Conservation (phyloP, 257 asterid species). For the Petunia axillaris region DNA sequence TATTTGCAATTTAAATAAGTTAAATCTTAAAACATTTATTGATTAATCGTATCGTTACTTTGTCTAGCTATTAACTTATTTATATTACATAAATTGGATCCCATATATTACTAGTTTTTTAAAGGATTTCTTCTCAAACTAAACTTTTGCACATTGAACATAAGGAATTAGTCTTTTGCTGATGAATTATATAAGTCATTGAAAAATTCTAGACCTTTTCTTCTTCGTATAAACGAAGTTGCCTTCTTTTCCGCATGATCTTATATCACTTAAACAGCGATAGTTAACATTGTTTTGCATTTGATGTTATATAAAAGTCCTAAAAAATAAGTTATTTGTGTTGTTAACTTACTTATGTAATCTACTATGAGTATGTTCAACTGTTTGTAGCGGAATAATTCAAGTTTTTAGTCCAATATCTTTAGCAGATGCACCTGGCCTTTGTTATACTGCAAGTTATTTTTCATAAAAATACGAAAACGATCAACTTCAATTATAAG, state of each 20-base stretch:
- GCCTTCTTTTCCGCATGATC: no score
- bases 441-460: not conserved
- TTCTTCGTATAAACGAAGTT: not conserved
- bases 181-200: not conserved
- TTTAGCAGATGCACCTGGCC: not conserved
- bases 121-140: not conserved
- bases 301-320: no score
- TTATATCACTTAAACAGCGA: not conserved
- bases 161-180: not conserved
- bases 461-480: not conserved
- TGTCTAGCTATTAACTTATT: not conserved
- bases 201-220: not conserved
- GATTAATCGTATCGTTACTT: not conserved
- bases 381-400: not conserved
- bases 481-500: not conserved
- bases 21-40: not conserved
- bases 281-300: no score
- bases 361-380: not conserved
- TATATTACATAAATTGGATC: not conserved
- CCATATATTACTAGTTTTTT: not conserved
- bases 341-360: not conserved
- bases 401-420: not conserved
- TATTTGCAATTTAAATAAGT: not conserved
- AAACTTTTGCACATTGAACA: not conserved
- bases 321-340: no score